Conservation (phyloP, 169 alveolate species). For the Plasmodium knowlesi region DNA sequence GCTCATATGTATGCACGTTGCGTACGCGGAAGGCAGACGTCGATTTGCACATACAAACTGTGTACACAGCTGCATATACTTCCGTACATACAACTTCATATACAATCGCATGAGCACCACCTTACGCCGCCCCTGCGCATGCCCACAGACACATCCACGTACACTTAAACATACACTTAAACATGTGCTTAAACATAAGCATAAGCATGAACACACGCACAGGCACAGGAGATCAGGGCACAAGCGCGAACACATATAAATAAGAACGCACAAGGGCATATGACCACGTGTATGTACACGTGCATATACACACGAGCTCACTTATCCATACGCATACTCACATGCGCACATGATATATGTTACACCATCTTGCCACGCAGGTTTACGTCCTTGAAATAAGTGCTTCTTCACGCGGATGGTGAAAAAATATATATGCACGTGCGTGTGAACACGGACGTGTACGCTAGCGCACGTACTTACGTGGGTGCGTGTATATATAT, state of each 20-base stretch:
- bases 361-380: not conserved
- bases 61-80: not conserved
- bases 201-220: not conserved
- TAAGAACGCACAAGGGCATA: not conserved
- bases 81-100: not conserved
- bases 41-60: not conserved
- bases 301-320: constrained; percentile 5
- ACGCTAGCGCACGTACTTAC: not conserved
- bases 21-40: not conserved
- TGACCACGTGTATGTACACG: constrained; percentile 11
- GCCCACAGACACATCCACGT: not conserved
- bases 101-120: not conserved
- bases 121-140: not conserved
- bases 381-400: not conserved
- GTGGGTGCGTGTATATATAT: not conserved
- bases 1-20: not conserved
- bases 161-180: not conserved
- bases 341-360: not conserved
- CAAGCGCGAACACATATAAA: not conserved
- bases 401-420: not conserved
- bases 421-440: not conserved
- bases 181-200: not conserved
- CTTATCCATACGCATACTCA: not conserved
- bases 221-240: too few relatives aligned
- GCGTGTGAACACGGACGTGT: not conserved